Base-by-base conservation (phyloP, 2,329 filamentous ascomycete genomes). In the Arthroderma uncinatum region DNA sequence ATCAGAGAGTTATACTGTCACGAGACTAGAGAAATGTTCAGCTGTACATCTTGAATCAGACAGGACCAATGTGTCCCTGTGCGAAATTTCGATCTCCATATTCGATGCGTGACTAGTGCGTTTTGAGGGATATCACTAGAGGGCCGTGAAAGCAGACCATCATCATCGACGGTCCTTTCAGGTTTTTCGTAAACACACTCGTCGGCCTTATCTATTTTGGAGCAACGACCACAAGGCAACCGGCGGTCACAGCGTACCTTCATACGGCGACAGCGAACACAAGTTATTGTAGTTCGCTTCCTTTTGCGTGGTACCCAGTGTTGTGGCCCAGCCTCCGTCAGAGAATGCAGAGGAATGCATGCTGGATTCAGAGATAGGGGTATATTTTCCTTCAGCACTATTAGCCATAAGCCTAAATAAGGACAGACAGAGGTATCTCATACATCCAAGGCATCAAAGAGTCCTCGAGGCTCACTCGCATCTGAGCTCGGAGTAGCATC, bases 221-320 rank as follows among this genome's bases (percentile, higher is more conserved):
- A 37, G 48, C 58, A 59, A 25, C 57, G 34, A n/a, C 48, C 55
- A 33, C 58, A 60, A 23, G 58, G 58, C 16, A 44, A 52, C 37
- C 53, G 44, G 14, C 58, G 52, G 40, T 60, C 56, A 21, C 58
- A 60, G 33, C 55, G 57, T 19, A 60, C 56, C 39, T 60, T 60
- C 36, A 60, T 50, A n/a, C 58, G 58, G 14, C 56, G 44, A 36
- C 58, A 60, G 34, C 58, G 56, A n/a, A 44, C 44, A 34, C 58
- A 60, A 16, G 58, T 55, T 12, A 58, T 55, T 1, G 56, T 42
- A 53, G 39, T 44, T 16, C 58, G 52, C 34, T 58, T 53, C 19
- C 58, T 50, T 40, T 39, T 52, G 48, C 58, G 58, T 28, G 44
- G 21, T 30, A 48, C 25, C 44, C 44, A 48, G 39, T 42, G 19